Evolutionary conservation across 2,329 filamentous ascomycete species (phyloP).

Genomic region (Xylaria sp.): DNA sequence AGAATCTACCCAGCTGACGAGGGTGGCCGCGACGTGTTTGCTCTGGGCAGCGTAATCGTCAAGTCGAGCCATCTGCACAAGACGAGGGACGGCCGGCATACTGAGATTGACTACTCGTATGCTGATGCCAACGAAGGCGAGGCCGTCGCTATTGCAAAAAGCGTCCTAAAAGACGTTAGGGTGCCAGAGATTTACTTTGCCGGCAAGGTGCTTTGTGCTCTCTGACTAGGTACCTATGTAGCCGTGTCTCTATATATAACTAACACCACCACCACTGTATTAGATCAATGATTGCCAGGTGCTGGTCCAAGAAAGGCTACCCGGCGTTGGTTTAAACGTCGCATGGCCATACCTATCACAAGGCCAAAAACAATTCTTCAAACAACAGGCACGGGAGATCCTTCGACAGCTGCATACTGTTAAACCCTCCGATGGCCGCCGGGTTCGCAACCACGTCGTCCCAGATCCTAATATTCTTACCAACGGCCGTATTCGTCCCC

Average conservation of each 20-base stretch:
- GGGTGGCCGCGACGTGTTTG: slow-evolving; percentile 56
- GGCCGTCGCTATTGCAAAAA: slow-evolving; percentile 29
- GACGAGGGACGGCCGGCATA: background rate
- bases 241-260: too few relatives aligned
- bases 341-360: slow-evolving; percentile 39
- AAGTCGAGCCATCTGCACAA: slow-evolving; percentile 48
- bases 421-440: background rate
- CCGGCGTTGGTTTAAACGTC: slow-evolving; percentile 36
- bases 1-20: slow-evolving; percentile 34
- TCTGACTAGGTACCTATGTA: background rate
- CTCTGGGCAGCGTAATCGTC: slow-evolving; percentile 54
- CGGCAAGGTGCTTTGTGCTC: slow-evolving; percentile 17
- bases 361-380: slow-evolving; percentile 35
- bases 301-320: slow-evolving; percentile 38
- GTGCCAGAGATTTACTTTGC: slow-evolving; percentile 36
- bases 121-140: slow-evolving; percentile 38
- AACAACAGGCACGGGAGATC: slow-evolving; percentile 36
- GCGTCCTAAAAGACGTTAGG: slow-evolving; percentile 29
- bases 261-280: background rate
- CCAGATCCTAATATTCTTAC: background rate
- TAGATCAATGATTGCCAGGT: slow-evolving; percentile 35
- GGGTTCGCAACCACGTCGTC: background rate
- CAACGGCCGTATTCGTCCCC: background rate
- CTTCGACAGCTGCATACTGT: slow-evolving; percentile 9
- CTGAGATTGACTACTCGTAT: slow-evolving; percentile 31